Percentiles rank a stretch among this genome's conserved stretches.
phyloP scores from a whole-genome alignment of 2,329 filamentous ascomycete genomes.

The Fusarium nisikadoi region DNA sequence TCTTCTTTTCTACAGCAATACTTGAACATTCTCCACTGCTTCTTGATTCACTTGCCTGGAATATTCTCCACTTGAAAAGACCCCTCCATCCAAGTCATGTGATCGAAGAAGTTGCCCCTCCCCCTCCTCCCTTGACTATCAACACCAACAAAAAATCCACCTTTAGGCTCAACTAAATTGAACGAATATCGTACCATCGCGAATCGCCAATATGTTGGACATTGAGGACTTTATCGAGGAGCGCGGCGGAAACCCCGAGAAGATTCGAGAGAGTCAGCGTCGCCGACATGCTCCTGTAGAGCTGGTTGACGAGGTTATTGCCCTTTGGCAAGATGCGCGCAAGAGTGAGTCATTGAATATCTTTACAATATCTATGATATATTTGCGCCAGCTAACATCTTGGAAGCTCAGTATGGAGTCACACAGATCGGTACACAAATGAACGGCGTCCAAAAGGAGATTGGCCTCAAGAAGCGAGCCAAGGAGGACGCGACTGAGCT shows the following conservation, averaged over 20 bases:
- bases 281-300: slow-evolving; percentile 83
- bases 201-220: slow-evolving; percentile 71
- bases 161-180: slow-evolving; percentile 21
- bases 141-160: slow-evolving; percentile 40
- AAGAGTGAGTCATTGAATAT: slow-evolving; percentile 60
- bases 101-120: slow-evolving; percentile 40
- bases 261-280: slow-evolving; percentile 91
- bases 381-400: slow-evolving; percentile 16
- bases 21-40: neutral
- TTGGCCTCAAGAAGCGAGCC: slow-evolving; percentile 91
- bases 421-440: slow-evolving; percentile 86
- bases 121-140: slow-evolving; percentile 44
- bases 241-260: slow-evolving; percentile 89
- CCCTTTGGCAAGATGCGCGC: slow-evolving; percentile 85
- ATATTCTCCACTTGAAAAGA: neutral
- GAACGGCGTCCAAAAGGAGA: slow-evolving; percentile 90
- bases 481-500: slow-evolving; percentile 89
- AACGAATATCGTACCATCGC: slow-evolving; percentile 31
- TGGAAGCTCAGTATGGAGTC: slow-evolving; percentile 73
- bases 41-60: neutral
- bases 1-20: neutral
- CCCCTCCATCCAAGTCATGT: slow-evolving; percentile 42
- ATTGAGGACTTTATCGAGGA: slow-evolving; percentile 83
- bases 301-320: slow-evolving; percentile 90
- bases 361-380: neutral